Percentiles rank a stretch among this genome's conserved stretches.
These are phyloP conservation scores for Lagenidium sp. DNA, from an alignment of 352 stramenopile species.

Conservation along the genomic window DNA sequence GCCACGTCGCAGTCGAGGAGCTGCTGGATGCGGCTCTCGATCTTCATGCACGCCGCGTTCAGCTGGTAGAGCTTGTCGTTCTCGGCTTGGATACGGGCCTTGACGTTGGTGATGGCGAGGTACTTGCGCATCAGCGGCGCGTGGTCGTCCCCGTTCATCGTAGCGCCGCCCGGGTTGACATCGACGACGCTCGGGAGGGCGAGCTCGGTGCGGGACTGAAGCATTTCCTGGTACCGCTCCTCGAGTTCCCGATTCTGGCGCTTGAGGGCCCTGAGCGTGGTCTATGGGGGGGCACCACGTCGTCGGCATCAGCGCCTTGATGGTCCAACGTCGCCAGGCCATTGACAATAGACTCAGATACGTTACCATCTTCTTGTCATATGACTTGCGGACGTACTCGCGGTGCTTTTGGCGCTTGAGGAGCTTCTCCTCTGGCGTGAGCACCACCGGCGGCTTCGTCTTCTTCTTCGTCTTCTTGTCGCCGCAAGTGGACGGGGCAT, in stretches of 20 bases:
- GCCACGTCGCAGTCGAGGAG: slow-evolving; percentile 31
- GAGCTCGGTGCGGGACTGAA: neutral
- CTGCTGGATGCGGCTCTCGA: slow-evolving; percentile 37
- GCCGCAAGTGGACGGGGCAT: no score
- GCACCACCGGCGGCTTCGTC: no score
- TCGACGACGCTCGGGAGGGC: slow-evolving; percentile 1
- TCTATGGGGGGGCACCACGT: slow-evolving; percentile 17
- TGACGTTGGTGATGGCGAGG: slow-evolving; percentile 27
- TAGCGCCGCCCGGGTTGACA: neutral
- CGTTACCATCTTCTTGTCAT: slow-evolving; percentile 68
- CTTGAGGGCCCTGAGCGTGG: slow-evolving; percentile 39
- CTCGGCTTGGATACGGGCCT: slow-evolving; percentile 33
- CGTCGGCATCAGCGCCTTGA: neutral
- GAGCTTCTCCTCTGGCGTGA: slow-evolving; percentile 6
- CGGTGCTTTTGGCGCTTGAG: slow-evolving; percentile 51
- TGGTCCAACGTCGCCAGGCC: no score
- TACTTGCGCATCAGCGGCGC: slow-evolving; percentile 31
- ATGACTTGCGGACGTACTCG: slow-evolving; percentile 62
- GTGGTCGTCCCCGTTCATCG: neutral
- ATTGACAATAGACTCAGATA: no score
- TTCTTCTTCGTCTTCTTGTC: no score
- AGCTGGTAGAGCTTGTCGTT: slow-evolving; percentile 45
- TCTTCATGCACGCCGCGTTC: slow-evolving; percentile 42
- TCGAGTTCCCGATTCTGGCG: no score
- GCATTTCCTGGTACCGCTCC: no score